phyloP scores from a whole-genome alignment of 2,329 filamentous ascomycete species.

The Pestalotiopsis sp. region DNA sequence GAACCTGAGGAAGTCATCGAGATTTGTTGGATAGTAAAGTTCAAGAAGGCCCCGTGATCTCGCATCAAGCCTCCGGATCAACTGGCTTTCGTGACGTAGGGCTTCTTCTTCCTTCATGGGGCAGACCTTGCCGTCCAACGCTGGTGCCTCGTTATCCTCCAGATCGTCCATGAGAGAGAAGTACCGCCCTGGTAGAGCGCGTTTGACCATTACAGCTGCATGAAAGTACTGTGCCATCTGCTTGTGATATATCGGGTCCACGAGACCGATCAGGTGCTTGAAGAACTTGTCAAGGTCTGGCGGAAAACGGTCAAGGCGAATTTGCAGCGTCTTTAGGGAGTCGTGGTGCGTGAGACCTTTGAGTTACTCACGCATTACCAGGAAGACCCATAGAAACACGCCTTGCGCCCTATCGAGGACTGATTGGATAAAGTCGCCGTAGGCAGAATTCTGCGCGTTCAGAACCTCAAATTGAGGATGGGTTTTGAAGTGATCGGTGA shows the following conservation, averaged over 20 bases:
- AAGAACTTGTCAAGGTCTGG: neutral
- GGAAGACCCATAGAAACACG: neutral
- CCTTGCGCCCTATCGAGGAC: neutral
- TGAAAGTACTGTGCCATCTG: neutral
- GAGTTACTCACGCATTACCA: neutral
- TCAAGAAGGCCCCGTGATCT: too few species aligned
- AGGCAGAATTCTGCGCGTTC: neutral
- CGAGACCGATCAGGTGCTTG: neutral
- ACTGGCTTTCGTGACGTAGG: too few species aligned
- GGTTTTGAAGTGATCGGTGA: neutral
- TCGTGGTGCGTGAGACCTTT: neutral
- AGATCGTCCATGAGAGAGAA: neutral
- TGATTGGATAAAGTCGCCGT: neutral
- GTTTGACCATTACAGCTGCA: fast-evolving
- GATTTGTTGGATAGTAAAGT: too few species aligned
- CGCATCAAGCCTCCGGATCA: too few species aligned
- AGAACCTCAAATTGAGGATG: neutral
- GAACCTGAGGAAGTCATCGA: neutral
- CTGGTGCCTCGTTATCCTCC: neutral
- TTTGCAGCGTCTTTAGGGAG: neutral
- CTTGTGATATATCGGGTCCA: neutral
- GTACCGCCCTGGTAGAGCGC: neutral
- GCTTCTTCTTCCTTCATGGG: too few species aligned
- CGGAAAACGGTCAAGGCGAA: neutral
- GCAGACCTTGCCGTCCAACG: neutral